These are phyloP conservation scores for Avicennia marina DNA, from an alignment of 257 asterid species.

Conservation along the genomic window DNA sequence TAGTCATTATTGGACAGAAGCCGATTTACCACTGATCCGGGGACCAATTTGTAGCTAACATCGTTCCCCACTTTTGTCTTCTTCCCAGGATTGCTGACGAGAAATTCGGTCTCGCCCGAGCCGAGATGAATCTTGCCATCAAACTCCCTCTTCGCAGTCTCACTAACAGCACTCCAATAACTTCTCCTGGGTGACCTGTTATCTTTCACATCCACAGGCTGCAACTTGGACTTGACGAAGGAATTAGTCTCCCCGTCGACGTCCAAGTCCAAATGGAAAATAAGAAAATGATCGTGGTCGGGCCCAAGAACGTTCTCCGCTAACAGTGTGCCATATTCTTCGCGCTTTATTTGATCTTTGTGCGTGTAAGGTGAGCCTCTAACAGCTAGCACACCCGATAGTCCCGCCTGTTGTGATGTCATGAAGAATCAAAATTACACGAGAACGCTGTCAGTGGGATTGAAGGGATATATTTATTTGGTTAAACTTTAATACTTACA, in stretches of 20 bases:
- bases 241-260: constrained; percentile 34
- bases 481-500: constrained; percentile 1
- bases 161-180: constrained; percentile 28
- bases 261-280: constrained; percentile 36
- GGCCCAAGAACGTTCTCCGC: constrained; percentile 27
- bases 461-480: neutral
- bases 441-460: neutral
- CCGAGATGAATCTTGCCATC: constrained; percentile 31
- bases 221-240: constrained; percentile 14
- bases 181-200: constrained; percentile 22
- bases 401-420: constrained; percentile 17
- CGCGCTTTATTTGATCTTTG: constrained; percentile 23
- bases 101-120: constrained; percentile 17
- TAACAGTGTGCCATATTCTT: constrained; percentile 25
- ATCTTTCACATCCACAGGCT: neutral
- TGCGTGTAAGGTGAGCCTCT: constrained; percentile 23
- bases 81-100: constrained; percentile 33
- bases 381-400: constrained; percentile 34
- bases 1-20: constrained; percentile 22
- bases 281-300: constrained; percentile 30
- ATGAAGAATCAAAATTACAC: neutral
- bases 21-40: constrained; percentile 13
- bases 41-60: constrained; percentile 32
- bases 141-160: constrained; percentile 31
- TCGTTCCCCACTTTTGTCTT: constrained; percentile 34